phyloP scores from a whole-genome alignment of 192 early-diverging fungal genomes.

The Gonapodya prolifera region DNA sequence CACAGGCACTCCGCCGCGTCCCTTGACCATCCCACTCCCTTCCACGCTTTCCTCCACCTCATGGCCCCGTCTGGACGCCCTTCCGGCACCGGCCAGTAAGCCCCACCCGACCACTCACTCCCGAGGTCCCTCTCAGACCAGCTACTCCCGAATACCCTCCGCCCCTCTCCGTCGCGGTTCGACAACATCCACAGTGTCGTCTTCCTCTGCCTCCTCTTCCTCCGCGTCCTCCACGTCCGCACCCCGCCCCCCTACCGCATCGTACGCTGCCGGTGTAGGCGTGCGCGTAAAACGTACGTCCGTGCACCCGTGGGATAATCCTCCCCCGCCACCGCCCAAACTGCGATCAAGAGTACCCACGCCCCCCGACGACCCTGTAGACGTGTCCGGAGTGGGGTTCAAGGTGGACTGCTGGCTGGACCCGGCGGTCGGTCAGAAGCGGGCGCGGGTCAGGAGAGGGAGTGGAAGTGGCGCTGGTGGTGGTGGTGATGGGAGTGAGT shows the following conservation, averaged over 20 bases:
- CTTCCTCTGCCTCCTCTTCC: neutral
- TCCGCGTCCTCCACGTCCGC: neutral
- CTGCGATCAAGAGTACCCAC: neutral
- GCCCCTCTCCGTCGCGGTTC: neutral
- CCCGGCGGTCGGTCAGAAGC: neutral
- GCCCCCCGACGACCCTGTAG: neutral
- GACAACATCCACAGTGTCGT: neutral
- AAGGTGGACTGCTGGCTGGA: neutral
- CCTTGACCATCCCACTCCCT: neutral
- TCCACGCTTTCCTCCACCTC: no score
- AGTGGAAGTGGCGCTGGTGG: neutral
- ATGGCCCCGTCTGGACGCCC: no score
- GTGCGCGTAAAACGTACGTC: neutral
- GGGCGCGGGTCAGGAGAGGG: neutral
- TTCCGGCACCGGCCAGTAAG: no score
- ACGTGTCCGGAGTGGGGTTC: neutral
- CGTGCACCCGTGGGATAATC: neutral
- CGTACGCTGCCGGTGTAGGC: neutral
- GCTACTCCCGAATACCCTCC: neutral
- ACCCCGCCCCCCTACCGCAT: neutral
- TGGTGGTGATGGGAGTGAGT: neutral
- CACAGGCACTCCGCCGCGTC: neutral
- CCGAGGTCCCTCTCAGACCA: neutral
- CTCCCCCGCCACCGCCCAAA: neutral
- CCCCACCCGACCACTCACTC: no score